A percentile compares a stretch with the other conserved stretches of the same genome.
Conservation (phyloP, 2,329 filamentous ascomycete genomes). For the Pseudogymnoascus verrucosus region DNA sequence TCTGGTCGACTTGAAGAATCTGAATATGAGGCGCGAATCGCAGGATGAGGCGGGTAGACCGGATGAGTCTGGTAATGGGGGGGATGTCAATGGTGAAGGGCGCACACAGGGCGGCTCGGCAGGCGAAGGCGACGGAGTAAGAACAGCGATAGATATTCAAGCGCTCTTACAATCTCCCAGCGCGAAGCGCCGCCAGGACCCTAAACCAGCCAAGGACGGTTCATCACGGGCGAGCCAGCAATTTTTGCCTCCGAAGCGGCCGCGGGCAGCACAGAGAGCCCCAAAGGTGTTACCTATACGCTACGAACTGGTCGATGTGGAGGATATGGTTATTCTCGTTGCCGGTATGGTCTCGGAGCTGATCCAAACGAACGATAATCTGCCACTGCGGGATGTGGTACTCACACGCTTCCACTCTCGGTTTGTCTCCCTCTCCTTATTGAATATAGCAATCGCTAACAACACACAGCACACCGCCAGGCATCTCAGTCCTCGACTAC, state of each 20-base stretch:
- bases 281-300: conserved; percentile 57
- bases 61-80: not conserved
- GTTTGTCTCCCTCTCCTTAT: conserved; percentile 35
- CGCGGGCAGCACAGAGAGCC: conserved; percentile 41
- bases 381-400: conserved; percentile 76
- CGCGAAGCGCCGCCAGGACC: conserved; percentile 5
- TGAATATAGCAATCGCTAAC: not conserved
- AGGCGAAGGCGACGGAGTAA: not conserved
- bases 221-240: not conserved
- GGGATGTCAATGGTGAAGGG: not conserved
- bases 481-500: conserved; percentile 91
- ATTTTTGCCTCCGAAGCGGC: conserved; percentile 40
- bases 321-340: conserved; percentile 84
- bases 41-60: not conserved
- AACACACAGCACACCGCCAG: conserved; percentile 58
- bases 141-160: conserved; percentile 4
- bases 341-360: conserved; percentile 93
- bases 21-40: conserved; percentile 5
- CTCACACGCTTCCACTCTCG: conserved; percentile 93
- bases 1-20: not conserved
- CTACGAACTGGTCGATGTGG: conserved; percentile 75
- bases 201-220: not conserved
- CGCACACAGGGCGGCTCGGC: not conserved
- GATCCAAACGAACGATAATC: conserved; percentile 83
- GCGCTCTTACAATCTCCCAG: not conserved